A percentile compares a stretch with the other conserved stretches of the same genome.
Conservation (phyloP, 73 alveolate species). For the Paramecium sexaurelia region DNA sequence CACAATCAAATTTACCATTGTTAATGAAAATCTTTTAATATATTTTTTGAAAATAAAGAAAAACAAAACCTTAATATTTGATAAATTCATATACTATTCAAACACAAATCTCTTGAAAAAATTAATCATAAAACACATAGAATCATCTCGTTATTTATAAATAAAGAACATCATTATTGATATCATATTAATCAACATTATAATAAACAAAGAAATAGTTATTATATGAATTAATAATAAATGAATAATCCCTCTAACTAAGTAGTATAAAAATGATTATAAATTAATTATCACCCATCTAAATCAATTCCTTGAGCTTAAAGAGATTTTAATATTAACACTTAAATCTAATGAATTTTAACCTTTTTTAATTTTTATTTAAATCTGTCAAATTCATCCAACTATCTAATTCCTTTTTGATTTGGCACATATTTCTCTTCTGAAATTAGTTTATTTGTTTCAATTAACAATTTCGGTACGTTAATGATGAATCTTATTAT, state of each 20-base stretch:
- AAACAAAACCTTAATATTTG: background rate
- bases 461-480: background rate
- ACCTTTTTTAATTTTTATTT: background rate
- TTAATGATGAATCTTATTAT: background rate
- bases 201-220: too few species aligned
- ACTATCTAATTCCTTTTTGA: background rate
- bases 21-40: constrained; percentile 31
- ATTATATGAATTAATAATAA: too few species aligned
- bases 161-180: too few species aligned
- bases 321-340: background rate
- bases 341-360: background rate
- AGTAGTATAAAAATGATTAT: background rate
- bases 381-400: background rate
- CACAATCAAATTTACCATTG: constrained; percentile 43
- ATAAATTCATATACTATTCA: background rate
- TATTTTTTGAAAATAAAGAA: constrained; percentile 16
- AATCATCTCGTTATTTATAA: too few species aligned
- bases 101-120: background rate
- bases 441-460: background rate
- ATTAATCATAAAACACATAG: background rate
- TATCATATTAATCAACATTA: too few species aligned
- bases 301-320: background rate
- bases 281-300: background rate
- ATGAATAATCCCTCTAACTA: too few species aligned
- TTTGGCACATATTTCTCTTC: background rate